Evolutionary conservation across 164 flowering plant species (phyloP), one percentile per base, ranked within the genome.

Genomic region (Magnolia changhungtana): DNA sequence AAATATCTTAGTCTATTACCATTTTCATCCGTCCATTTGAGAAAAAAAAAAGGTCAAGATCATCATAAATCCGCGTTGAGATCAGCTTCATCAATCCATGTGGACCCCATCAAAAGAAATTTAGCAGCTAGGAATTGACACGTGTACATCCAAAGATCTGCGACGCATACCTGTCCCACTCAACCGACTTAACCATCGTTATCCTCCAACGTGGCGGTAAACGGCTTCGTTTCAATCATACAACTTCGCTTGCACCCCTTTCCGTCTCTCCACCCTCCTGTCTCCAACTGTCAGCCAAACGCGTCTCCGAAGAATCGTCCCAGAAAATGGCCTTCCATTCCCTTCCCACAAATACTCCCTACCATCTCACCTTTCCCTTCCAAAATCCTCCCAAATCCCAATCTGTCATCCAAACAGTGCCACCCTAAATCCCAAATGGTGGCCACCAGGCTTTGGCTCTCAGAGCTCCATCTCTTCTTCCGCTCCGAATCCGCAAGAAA

Each of bases 381-480:
- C 61, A 55, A 37, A 37, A 37, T 55, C 19, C 11, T 20, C 71
- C 45, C 16, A 16, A 31, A 55, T 55, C 61, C 61, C 19, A 16
- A 0, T 55, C 61, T 9, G 11, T 19, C 61, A 11, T 16, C 61
- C 61, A 55, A 55, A 55, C 61, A 37, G 45, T 37, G 13, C 61
- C 61, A 3, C 61, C 16, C 61, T 19, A 55, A 2, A 20, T 20
- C 71, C 18, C 27, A 14, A 19, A 31, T 68, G 50, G 71, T 31
- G 19, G 16, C 50, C 31, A 18, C 71, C 49, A 27, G 31, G 50
- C 37, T 27, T 4, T 31, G 50, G 49, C 50, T 68, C 19, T 27
- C 50, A 1, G 71, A 68, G 31, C 77, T 75, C 29, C 50, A 79
- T 16, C 69, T 79, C 51, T 51, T 37, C 24, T 24, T 64, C 20